These are phyloP conservation scores for Geosmithia flava DNA, from an alignment of 2,329 filamentous ascomycete genomes.

Conservation along the genomic window DNA sequence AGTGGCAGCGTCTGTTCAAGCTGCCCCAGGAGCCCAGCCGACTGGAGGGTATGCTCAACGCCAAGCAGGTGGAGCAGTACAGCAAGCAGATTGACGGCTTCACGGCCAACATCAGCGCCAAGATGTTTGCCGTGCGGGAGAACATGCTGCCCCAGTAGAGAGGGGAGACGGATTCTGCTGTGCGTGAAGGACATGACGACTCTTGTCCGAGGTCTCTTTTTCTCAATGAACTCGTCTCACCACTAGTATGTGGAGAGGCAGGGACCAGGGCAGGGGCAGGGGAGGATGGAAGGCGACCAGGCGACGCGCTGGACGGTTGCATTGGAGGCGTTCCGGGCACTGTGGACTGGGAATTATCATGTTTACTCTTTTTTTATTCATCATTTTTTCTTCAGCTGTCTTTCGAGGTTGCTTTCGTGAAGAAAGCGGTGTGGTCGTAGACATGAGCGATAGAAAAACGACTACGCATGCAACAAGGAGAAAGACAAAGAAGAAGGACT, in stretches of 20 bases:
- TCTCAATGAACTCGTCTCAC: not conserved
- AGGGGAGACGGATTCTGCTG: not conserved
- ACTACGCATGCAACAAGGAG: not conserved
- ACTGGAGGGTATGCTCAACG: constrained; percentile 88
- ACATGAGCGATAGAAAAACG: not conserved
- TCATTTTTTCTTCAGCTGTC: not conserved
- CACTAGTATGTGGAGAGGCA: constrained; percentile 12
- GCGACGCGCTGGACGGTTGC: constrained; percentile 20
- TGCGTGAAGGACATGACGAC: not conserved
- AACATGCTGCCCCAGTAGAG: constrained; percentile 46
- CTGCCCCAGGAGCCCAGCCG: constrained; percentile 88
- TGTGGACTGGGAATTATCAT: constrained; percentile 19
- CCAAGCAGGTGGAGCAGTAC: constrained; percentile 94
- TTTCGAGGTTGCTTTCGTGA: not conserved
- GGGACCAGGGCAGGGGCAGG: constrained; percentile 9
- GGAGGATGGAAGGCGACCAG: not conserved
- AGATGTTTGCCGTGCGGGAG: constrained; percentile 93
- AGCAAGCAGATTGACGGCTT: constrained; percentile 95
- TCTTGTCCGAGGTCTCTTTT: too few species aligned
- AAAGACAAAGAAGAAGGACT: not conserved
- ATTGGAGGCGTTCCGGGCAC: constrained; percentile 28
- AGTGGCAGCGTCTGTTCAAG: constrained; percentile 98
- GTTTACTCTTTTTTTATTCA: constrained; percentile 5
- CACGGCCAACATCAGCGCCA: constrained; percentile 78
- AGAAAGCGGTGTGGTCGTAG: not conserved